A percentile compares a stretch with the other conserved stretches of the same genome.
phyloP scores from a whole-genome alignment of 192 early-diverging fungal species.

The Coemansia sp. region DNA sequence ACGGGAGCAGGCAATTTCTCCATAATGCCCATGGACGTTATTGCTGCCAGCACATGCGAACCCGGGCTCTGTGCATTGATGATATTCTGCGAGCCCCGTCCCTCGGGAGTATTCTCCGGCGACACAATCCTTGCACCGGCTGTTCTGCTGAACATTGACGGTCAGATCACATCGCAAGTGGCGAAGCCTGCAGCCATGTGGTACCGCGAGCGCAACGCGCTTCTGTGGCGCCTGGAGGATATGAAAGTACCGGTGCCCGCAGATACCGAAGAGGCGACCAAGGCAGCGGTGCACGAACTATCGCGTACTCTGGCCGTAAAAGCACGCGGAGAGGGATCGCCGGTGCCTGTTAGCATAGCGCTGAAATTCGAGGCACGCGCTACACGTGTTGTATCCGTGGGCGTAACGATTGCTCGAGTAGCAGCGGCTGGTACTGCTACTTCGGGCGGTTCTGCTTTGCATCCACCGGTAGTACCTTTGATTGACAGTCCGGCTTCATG shows the following conservation, averaged over 20 bases:
- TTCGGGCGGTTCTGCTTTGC: too few relatives aligned
- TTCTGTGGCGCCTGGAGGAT: slow-evolving; percentile 37
- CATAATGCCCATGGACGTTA: slow-evolving; percentile 15
- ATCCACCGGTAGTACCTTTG: too few relatives aligned
- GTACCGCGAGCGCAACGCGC: slow-evolving; percentile 38
- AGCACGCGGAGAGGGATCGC: slow-evolving; percentile 9
- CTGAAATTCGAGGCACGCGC: slow-evolving; percentile 22
- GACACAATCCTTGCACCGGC: slow-evolving; percentile 18
- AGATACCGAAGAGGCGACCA: not conserved
- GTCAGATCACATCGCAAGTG: slow-evolving; percentile 25
- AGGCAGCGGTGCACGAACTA: not conserved
- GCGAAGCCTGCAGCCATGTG: slow-evolving; percentile 38
- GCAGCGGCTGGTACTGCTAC: too few relatives aligned
- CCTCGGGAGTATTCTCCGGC: slow-evolving; percentile 16
- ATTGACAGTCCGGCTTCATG: slow-evolving; percentile 4
- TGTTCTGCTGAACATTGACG: slow-evolving; percentile 25
- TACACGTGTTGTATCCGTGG: slow-evolving; percentile 10
- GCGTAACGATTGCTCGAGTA: slow-evolving; percentile 19
- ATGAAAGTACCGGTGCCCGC: slow-evolving; percentile 9
- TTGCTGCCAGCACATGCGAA: not conserved
- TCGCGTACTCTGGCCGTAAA: slow-evolving; percentile 19
- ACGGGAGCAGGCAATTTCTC: not conserved
- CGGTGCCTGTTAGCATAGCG: slow-evolving; percentile 15
- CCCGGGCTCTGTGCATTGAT: slow-evolving; percentile 14
- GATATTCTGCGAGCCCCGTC: slow-evolving; percentile 33